phyloP scores from a whole-genome alignment of 2,329 filamentous ascomycete genomes.

The Ophiostoma sp. region DNA sequence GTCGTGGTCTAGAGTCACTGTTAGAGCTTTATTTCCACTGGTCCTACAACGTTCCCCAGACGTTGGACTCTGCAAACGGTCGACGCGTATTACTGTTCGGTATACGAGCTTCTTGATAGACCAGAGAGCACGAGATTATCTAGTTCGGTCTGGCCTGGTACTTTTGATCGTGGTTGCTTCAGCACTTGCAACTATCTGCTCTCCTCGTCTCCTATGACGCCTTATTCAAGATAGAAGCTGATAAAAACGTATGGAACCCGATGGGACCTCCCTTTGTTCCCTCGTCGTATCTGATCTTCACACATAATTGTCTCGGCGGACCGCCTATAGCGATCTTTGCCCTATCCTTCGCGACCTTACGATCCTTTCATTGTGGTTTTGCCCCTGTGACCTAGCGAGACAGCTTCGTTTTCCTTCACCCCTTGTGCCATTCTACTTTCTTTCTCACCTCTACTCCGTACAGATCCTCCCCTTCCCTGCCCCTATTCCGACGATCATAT shows the following conservation, averaged over 20 bases:
- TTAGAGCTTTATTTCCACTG: background rate
- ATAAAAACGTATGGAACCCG: background rate
- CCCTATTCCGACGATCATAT: constrained; percentile 4
- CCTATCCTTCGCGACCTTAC: background rate
- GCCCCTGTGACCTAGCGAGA: no score
- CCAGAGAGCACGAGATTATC: background rate
- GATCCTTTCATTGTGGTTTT: no score
- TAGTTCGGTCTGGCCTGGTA: background rate
- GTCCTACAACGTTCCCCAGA: background rate
- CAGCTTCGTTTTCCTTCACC: background rate
- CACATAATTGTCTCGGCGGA: background rate
- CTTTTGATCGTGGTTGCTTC: background rate
- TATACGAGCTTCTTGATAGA: background rate
- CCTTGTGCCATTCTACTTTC: background rate
- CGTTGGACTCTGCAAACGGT: background rate
- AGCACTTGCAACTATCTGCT: background rate
- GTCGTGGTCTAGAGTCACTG: background rate
- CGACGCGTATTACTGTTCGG: background rate
- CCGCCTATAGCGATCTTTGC: constrained; percentile 2
- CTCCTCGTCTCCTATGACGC: background rate
- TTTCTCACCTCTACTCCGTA: no score
- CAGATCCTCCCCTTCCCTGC: background rate
- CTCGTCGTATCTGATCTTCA: constrained; percentile 1
- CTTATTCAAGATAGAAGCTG: background rate
- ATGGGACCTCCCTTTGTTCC: background rate